Base-by-base conservation (phyloP, 2,329 filamentous ascomycete species). In the Leptographium radiaticola region DNA sequence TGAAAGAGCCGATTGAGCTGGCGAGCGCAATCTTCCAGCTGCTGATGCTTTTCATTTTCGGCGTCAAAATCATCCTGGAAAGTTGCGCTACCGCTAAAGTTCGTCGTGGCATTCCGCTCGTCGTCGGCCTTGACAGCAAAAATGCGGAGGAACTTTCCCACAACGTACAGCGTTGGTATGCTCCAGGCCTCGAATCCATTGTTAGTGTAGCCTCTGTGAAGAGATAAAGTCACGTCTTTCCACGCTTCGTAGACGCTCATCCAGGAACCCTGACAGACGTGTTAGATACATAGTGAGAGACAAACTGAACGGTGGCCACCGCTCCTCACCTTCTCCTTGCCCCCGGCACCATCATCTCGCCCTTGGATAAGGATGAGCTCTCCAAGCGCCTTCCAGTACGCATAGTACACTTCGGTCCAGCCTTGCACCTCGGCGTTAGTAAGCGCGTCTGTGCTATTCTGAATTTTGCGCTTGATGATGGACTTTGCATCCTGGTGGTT, bases 91-190 rank as follows among this genome's bases (percentile, higher is more conserved):
- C 68, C 68, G 11, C 67, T 64, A 10, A 71, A 70, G 38, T 63
- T 67, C 6, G 67, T 57, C 18, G 62, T 71, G 54, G 63, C 67
- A 56, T 66, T 70, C 30, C 76, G 72, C 63, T 87, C 84, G 40
- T 84, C 80, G 66, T 98, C 93, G 54, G 93, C 90, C 64, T 85
- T 88, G 66, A 96, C 93, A 49, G 93, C 93, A 68, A 95, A 94
- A 45, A 86, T 72, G 56, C 93, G 79, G 56, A 98, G 70, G 65
- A 94, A 89, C 68, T 89, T 95, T 53, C 89, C 90, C 30, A 85
- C 83, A 52, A 86, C 78, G 64, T 97, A 97, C 42, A 98, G 75
- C 64, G 87, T 90, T 4, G 93, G 90, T 51, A 98, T 82, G 0
- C 89, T 93, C 91, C 93, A 98, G 36, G 89, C 84, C 59, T 88